Base-by-base conservation (phyloP, 2,329 filamentous ascomycete genomes). In the Epichloe uncinata region DNA sequence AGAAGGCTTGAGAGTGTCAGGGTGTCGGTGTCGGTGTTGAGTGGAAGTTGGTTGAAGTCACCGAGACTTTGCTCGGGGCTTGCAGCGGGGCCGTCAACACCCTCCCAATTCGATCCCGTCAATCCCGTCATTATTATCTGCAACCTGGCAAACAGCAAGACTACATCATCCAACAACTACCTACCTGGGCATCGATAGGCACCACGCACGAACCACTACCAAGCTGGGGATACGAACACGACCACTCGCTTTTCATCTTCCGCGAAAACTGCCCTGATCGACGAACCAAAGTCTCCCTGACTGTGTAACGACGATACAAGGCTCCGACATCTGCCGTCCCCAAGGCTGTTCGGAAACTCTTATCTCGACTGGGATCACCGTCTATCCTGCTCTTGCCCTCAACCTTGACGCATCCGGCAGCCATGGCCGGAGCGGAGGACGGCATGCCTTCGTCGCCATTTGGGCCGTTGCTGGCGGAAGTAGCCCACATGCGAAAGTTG, bases 401-500 rank as follows among this genome's bases (percentile, higher is more conserved):
- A 13, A 13, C 7, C 4, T 18, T 18, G 30, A 42, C 15, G 9
- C 30, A 20, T 16, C 46, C 13, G 5, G 44, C 49, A 55, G 56
- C 48, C 56, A 66, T 66, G 65, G 57, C 62, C 54, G 65, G 62
- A 53, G 57, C 67, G 43, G 63, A 63, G 52, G 61, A 65, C 36
- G 61, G 62, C 51, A 58, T 59, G 56, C 57, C 63, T 44, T 73
- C 61, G 47, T 74, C 71, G 61, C 70, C 73, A 22, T 74, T 79
- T 60, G 66, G 69, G 50, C 66, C 69, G 33, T 67, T 95, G 56
- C 77, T 85, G 64, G 81, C 81, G 58, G 87, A 94, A 63, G 78
- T 93, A 57, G 77, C 81, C 56, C 79, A 81, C 59, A 79, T 94
- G 53, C 78, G 79, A 59, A 81, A 77, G 62, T 81, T 78, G 55